Percentiles rank a stretch among this genome's conserved stretches.
phyloP scores from a whole-genome alignment of 2,329 filamentous ascomycete genomes.

The Colletotrichum lini region DNA sequence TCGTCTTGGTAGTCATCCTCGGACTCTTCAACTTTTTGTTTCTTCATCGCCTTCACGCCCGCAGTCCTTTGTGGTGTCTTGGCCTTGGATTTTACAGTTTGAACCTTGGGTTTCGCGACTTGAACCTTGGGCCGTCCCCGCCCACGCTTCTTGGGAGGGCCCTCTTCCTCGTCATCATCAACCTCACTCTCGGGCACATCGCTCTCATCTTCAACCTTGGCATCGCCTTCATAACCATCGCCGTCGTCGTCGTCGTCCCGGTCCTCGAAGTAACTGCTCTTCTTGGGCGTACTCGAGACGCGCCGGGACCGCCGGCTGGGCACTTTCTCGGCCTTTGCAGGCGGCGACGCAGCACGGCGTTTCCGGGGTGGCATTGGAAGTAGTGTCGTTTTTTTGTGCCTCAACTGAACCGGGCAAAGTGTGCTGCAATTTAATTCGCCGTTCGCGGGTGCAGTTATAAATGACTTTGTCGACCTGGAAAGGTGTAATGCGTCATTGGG shows the following conservation, averaged over 20 bases:
- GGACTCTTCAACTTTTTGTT: constrained; percentile 45
- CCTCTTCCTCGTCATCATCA: constrained; percentile 38
- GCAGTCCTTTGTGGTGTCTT: constrained; percentile 43
- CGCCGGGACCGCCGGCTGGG: constrained; percentile 64
- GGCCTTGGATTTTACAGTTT: constrained; percentile 12
- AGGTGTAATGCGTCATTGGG: constrained; percentile 23
- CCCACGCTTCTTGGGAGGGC: constrained; percentile 35
- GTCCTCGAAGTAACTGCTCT: constrained; percentile 67
- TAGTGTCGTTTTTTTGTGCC: too few species aligned
- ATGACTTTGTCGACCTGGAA: background rate
- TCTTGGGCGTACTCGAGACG: constrained; percentile 60
- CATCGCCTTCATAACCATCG: constrained; percentile 22
- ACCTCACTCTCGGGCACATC: constrained; percentile 41
- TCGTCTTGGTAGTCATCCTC: constrained; percentile 37
- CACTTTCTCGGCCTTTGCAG: constrained; percentile 46
- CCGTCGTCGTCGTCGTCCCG: constrained; percentile 49
- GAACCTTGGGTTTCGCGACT: constrained; percentile 9
- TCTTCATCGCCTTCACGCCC: constrained; percentile 45
- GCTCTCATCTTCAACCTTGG: constrained; percentile 17
- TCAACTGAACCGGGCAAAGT: background rate
- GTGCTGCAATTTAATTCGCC: background rate
- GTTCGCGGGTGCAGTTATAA: background rate
- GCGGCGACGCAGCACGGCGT: constrained; percentile 51
- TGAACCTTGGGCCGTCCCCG: constrained; percentile 39
- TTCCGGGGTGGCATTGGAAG: constrained; percentile 58